Conservation (phyloP, 1,284 basidiomycete genomes). For the Ganoderma sinense region DNA sequence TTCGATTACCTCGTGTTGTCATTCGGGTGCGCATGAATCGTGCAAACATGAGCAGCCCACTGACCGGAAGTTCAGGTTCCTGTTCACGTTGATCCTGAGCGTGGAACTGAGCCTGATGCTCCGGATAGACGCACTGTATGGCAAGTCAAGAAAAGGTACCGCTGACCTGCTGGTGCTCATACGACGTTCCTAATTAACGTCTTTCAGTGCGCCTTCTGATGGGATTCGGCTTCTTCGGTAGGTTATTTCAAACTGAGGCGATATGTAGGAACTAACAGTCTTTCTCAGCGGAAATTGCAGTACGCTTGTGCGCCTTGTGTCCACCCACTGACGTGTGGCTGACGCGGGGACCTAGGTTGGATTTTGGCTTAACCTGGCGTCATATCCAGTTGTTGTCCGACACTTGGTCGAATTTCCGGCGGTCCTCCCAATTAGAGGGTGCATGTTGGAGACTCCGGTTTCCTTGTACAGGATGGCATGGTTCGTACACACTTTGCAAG, state of each 20-base stretch:
- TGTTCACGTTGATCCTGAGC: conserved; percentile 17
- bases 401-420: conserved; percentile 11
- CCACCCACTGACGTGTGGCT: background rate
- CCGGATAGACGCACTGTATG: conserved; percentile 28
- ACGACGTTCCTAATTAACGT: background rate
- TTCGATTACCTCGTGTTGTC: conserved; percentile 7
- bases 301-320: conserved; percentile 3
- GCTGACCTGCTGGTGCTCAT: background rate
- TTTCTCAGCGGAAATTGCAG: conserved; percentile 10
- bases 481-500: conserved; percentile 4
- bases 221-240: conserved; percentile 15
- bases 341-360: background rate
- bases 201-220: conserved; percentile 19
- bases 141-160: conserved; percentile 17
- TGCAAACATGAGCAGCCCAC: background rate
- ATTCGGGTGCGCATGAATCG: background rate
- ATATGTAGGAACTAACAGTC: background rate
- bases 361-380: conserved; percentile 4
- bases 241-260: background rate
- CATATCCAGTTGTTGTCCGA: background rate
- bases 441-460: conserved; percentile 1
- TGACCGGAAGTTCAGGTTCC: background rate
- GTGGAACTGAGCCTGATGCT: conserved; percentile 30
- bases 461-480: conserved; percentile 17
- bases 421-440: conserved; percentile 16